Percentiles rank a stretch among this genome's conserved stretches.
Evolutionary conservation across 129 eudicot species (phyloP).

Genomic region (Chrysanthemum lavandulifolium): DNA sequence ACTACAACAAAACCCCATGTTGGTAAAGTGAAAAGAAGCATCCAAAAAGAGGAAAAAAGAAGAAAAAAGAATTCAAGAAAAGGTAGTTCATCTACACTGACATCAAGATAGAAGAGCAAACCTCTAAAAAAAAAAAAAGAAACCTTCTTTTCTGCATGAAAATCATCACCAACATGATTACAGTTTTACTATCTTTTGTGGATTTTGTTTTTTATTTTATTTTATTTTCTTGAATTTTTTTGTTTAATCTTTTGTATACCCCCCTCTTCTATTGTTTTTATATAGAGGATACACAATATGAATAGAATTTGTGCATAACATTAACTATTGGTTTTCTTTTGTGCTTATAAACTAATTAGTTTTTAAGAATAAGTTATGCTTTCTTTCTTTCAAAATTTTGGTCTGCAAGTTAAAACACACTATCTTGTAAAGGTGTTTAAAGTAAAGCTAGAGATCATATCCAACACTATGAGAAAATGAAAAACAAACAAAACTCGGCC

Average conservation of each 20-base stretch:
- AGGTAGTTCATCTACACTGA: conserved; percentile 40
- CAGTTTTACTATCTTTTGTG: conserved; percentile 25
- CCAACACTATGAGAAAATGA: too few relatives aligned
- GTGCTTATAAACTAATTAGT: background rate
- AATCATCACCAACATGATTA: conserved; percentile 45
- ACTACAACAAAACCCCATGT: conserved; percentile 52
- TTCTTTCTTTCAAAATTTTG: too few relatives aligned
- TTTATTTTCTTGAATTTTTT: conserved; percentile 10
- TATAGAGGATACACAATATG: conserved; percentile 18
- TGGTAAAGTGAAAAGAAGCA: conserved; percentile 50
- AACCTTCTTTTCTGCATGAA: conserved; percentile 42
- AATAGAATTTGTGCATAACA: conserved; percentile 32
- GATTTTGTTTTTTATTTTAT: background rate
- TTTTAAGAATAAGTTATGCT: too few relatives aligned
- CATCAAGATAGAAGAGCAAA: conserved; percentile 43
- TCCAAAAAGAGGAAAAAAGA: conserved; percentile 32
- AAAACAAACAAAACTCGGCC: too few relatives aligned
- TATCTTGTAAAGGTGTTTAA: too few relatives aligned
- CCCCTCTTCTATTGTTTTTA: conserved; percentile 22
- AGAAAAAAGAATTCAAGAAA: conserved; percentile 40
- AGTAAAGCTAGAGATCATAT: too few relatives aligned
- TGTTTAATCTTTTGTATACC: conserved; percentile 26
- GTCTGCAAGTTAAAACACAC: too few relatives aligned
- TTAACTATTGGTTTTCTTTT: conserved; percentile 16
- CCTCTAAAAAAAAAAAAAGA: conserved; percentile 18